Evolutionary conservation across 208 protist genomes (phyloP), one percentile per base, ranked within the genome.

Genomic region (Acanthamoeba sp.): DNA sequence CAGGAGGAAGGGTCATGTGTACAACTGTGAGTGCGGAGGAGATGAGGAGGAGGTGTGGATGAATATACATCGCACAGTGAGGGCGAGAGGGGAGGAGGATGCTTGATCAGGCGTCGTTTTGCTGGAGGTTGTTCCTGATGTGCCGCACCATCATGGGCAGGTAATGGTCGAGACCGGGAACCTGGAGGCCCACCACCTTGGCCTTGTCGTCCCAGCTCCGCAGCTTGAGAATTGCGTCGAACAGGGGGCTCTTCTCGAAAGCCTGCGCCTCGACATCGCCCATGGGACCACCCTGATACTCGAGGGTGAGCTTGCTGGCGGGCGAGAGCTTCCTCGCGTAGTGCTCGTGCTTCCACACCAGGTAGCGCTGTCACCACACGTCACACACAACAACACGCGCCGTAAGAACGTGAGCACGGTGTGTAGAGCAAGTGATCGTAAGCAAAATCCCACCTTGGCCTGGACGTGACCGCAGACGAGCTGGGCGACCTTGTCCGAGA

Each of bases 151-250:
- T 80, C 89, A 93, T 93, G 20, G 89, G 89, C 62, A 50, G 18
- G 32, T 80, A 93, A 36, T 38, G n/a, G 20, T 93, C 40, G 42
- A 93, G 50, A 29, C 22, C 62, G 32, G 89, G 89, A 57, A 93
- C 89, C 34, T 57, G 10, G 40, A 48, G 34, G 6, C 89, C 89
- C 40, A 93, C 89, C 45, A 93, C 50, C 89, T 93, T 93, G 38
- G 64, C 89, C 89, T 93, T 93, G 64, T 93, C 89, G 40, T 93
- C 89, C 89, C 89, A 93, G 38, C 29, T 93, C 38, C 89, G 22
- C 55, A 93, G 20, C 64, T 93, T 93, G 62, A 93, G 89, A 1
- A 80, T 73, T 24, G 66, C 48, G 16, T 93, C 89, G 32, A 93
- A 93, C 34, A 93, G 18, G 5, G 34, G 34, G 22, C 42, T 93